These are phyloP conservation scores for Phytopythium oedochilum DNA, from an alignment of 352 stramenopile species.

Conservation along the genomic window DNA sequence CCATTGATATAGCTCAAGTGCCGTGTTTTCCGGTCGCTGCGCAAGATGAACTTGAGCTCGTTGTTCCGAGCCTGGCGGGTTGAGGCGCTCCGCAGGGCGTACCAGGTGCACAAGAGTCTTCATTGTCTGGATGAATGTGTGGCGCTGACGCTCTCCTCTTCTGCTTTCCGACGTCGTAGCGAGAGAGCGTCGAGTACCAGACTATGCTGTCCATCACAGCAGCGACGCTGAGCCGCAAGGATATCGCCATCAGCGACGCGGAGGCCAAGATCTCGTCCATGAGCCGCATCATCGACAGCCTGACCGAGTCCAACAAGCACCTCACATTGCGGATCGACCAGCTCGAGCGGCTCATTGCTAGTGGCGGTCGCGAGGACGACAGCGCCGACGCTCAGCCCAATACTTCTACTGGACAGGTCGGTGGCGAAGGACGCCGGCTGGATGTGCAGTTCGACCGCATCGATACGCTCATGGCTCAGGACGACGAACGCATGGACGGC, in stretches of 20 bases:
- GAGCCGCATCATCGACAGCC: conserved; percentile 71
- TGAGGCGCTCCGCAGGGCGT: conserved; percentile 57
- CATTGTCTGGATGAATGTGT: background rate
- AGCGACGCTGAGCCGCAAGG: conserved; percentile 69
- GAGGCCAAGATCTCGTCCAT: conserved; percentile 68
- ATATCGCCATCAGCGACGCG: conserved; percentile 57
- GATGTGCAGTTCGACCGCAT: conserved; percentile 50
- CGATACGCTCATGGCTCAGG: conserved; percentile 40
- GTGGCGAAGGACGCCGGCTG: background rate
- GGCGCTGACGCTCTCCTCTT: background rate
- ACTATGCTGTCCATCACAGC: conserved; percentile 77
- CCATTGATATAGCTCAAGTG: conserved; percentile 71
- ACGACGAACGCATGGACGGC: conserved; percentile 57
- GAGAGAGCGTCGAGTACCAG: conserved; percentile 75
- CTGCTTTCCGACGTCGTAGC: conserved; percentile 7
- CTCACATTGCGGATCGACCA: conserved; percentile 58
- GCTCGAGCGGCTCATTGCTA: conserved; percentile 36
- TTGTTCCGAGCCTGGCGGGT: conserved; percentile 73
- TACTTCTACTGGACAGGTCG: too few species aligned
- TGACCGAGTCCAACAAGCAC: conserved; percentile 73
- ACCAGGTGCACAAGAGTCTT: conserved; percentile 26
- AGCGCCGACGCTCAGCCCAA: background rate
- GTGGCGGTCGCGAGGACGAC: conserved; percentile 5
- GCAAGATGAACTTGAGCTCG: conserved; percentile 46
- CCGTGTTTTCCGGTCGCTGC: conserved; percentile 43